Base-by-base conservation (phyloP, 352 stramenopile genomes). In the Globisporangium parvum region DNA sequence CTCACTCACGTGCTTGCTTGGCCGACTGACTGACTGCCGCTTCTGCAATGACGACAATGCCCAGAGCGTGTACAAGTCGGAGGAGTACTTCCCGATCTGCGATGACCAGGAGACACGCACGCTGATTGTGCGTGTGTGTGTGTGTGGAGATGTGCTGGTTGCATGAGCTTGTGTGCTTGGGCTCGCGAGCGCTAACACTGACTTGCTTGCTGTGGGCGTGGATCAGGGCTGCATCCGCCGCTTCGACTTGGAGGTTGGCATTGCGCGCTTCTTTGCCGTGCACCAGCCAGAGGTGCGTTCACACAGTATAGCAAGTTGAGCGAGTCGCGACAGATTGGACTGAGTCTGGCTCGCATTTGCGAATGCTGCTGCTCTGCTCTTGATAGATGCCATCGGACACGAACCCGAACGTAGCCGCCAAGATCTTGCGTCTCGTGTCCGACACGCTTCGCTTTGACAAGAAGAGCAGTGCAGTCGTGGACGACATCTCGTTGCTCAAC, bases 41-140 rank as follows among this genome's bases (percentile, higher is more conserved):
- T 23, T n/a, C n/a, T 52, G 26, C 47, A 47, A 14, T 45, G 39
- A 14, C 40, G 39, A 17, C 1, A 24, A 28, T 35, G 20, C 4
- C 8, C n/a, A 91, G 80, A 91, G 80, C 41, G 78, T 68, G 0
- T 73, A 85, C 62, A 88, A 88, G 58, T 83, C 67, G 5, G 75
- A 91, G 47, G 81, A 93, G 26, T 91, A 92, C 42, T 92, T 93
- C 53, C 77, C 84, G 0, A 63, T 93, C 24, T 88, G 80, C 26
- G 80, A 92, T 39, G 69, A 80, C 24, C 28, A 62, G n/a, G 72
- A 89, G 41, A 76, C 47, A 6, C 56, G 65, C 9, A 62, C 71
- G 26, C 61, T 92, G 11, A 72, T 90, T 54, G 81, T 91, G 54
- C 49, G 5, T 14, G 24, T 41, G n/a, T n/a, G n/a, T n/a, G n/a